A percentile compares a stretch with the other conserved stretches of the same genome.
phyloP scores from a whole-genome alignment of 2,329 filamentous ascomycete species.

The Falciphora oryzae region DNA sequence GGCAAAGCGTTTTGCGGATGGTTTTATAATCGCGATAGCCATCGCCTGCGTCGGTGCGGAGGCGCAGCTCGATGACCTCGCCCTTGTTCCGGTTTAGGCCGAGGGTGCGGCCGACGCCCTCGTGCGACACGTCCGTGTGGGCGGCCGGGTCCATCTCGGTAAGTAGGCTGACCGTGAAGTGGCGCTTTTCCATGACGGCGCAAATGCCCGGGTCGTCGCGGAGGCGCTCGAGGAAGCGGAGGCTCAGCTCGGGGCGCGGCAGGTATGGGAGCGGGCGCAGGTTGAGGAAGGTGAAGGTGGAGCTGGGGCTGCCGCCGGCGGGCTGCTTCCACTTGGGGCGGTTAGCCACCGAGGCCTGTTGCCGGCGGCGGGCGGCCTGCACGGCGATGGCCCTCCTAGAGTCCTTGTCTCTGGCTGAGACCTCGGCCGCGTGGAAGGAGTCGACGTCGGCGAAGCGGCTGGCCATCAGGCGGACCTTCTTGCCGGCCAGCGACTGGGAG shows the following conservation, averaged over 20 bases:
- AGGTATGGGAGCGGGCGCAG: conserved; percentile 73
- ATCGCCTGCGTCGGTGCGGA: conserved; percentile 91
- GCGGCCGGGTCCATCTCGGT: conserved; percentile 92
- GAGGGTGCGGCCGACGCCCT: conserved; percentile 68
- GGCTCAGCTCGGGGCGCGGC: conserved; percentile 65
- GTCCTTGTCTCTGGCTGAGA: conserved; percentile 12
- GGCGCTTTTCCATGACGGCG: conserved; percentile 74
- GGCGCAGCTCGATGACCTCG: conserved; percentile 81
- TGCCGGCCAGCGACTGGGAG: conserved; percentile 16
- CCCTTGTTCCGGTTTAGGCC: conserved; percentile 84
- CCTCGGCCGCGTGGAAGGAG: conserved; percentile 18
- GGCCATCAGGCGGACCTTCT: conserved; percentile 26
- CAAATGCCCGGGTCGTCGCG: conserved; percentile 81
- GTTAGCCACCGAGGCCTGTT: conserved; percentile 12
- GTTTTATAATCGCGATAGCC: conserved; percentile 91
- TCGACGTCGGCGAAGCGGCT: conserved; percentile 20
- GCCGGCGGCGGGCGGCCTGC: conserved; percentile 13
- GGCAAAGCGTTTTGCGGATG: conserved; percentile 86
- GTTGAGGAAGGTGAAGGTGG: conserved; percentile 70
- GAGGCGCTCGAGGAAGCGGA: conserved; percentile 67
- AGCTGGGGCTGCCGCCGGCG: conserved; percentile 41
- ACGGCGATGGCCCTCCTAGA: not conserved
- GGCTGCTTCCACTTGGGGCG: conserved; percentile 27
- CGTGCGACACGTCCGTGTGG: conserved; percentile 67
- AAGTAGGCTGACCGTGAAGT: conserved; percentile 76